Percentiles rank a stretch among this genome's conserved stretches.
Conservation (phyloP, 179 eudicot species). For the Corrigiola litoralis region DNA sequence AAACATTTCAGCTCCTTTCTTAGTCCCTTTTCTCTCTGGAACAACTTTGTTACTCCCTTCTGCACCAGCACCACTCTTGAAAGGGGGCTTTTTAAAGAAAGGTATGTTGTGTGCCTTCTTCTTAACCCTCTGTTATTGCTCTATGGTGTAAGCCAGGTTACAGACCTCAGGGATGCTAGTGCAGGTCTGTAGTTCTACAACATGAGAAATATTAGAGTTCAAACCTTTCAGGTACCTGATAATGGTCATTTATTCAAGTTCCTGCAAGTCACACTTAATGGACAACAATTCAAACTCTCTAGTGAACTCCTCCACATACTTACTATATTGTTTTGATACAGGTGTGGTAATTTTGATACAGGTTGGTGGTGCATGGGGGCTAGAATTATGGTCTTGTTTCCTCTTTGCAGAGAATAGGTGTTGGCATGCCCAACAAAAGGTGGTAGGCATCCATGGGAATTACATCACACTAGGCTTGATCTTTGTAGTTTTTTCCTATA, state of each 20-base stretch:
- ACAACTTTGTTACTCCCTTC: no score
- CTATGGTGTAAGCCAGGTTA: no score
- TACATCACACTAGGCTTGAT: neutral
- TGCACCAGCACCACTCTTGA: neutral
- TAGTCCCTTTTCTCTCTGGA: neutral
- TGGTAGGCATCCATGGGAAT: neutral
- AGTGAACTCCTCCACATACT: neutral
- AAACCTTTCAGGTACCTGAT: neutral
- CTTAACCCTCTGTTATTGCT: no score
- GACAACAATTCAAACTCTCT: neutral
- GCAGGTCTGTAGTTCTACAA: neutral
- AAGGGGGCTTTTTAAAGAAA: no score
- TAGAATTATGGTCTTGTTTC: no score
- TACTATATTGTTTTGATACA: no score
- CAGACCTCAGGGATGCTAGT: no score
- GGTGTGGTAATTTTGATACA: no score
- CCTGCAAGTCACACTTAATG: no score
- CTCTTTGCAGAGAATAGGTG: neutral
- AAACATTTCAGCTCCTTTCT: no score
- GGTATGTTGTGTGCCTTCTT: neutral
- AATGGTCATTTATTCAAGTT: neutral
- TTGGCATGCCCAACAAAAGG: neutral
- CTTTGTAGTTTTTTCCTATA: neutral
- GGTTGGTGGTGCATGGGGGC: no score
- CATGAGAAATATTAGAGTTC: fast-evolving